Base-by-base conservation (phyloP, 495 filamentous ascomycete species). In the Penicillium paradoxum region DNA sequence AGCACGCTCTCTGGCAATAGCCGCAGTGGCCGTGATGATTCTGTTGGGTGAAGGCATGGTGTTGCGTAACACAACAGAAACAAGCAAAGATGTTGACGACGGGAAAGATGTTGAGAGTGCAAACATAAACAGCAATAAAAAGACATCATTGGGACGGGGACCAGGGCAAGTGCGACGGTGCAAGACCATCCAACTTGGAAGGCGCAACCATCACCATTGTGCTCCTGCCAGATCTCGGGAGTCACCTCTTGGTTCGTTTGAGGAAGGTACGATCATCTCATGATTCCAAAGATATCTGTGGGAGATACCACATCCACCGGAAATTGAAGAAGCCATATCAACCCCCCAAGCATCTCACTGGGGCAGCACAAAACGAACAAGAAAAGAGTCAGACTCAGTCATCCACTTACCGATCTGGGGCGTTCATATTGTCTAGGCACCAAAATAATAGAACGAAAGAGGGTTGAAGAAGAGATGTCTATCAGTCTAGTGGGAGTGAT, bases 381-480 rank as follows among this genome's bases (percentile, higher is more conserved):
- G 19, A 6, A 37, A 10, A 42, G 6, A 10, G 15, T 21, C 14
- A 14, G 29, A 36, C 8, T 27, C 11, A 13, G 14, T 13, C 6
- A 18, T 19, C n/a, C 50, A 56, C 70, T 65, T 66, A 77, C 85
- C 85, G 75, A 59, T 89, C 85, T 19, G 85, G 85, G 2, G 85
- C 85, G 67, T 89, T 89, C 85, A 88, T 88, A 18, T 65, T 79
- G 66, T 34, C n/a, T 10, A 19, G 38, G 14, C 6, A 19, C 22
- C 37, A 17, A 47, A 37, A 27, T 27, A n/a, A n/a, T 27, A 27
- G 25, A 27, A 4, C 25, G 4, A 27, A 13, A 7, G 30, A 32
- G 5, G 30, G 6, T 2, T 4, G 33, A 36, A 6, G 15, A 36
- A 36, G 33, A 32, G 8, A 8, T 27, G 25, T 4, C 25, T 27